phyloP scores from a whole-genome alignment of 176 grass and related monocot species.

The Avena sativa region DNA sequence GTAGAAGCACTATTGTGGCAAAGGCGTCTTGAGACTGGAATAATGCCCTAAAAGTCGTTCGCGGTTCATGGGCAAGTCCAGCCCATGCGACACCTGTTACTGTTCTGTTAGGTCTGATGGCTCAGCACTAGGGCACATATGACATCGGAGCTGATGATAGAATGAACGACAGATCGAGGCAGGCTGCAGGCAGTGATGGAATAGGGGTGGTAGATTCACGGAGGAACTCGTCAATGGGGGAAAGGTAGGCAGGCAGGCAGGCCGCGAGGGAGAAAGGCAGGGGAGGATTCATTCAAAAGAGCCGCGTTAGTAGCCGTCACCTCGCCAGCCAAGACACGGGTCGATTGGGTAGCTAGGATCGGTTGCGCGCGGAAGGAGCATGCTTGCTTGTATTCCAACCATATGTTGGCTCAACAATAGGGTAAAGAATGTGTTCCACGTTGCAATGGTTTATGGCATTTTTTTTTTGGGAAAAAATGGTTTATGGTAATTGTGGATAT shows the following conservation, averaged over 20 bases:
- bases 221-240: conserved; percentile 22
- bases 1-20: neutral
- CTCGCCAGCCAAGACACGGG: neutral
- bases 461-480: too few relatives aligned
- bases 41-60: conserved; percentile 46
- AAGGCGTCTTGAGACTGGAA: conserved; percentile 22
- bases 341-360: neutral
- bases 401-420: neutral
- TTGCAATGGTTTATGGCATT: too few relatives aligned
- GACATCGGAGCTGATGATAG: neutral
- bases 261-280: neutral
- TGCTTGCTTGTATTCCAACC: neutral
- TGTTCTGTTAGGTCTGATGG: conserved; percentile 34
- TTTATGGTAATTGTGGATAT: too few relatives aligned
- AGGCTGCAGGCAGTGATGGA: conserved; percentile 4
- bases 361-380: neutral
- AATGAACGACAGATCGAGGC: neutral
- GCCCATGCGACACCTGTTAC: conserved; percentile 44
- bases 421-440: neutral
- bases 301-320: conserved; percentile 1
- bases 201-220: neutral
- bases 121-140: conserved; percentile 25
- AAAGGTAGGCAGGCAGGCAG: conserved; percentile 12
- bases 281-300: neutral
- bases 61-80: conserved; percentile 40